A percentile compares a stretch with the other conserved stretches of the same genome.
These are phyloP conservation scores for Proliferodiscus dingleyae DNA, from an alignment of 2,329 filamentous ascomycete genomes.

Conservation along the genomic window DNA sequence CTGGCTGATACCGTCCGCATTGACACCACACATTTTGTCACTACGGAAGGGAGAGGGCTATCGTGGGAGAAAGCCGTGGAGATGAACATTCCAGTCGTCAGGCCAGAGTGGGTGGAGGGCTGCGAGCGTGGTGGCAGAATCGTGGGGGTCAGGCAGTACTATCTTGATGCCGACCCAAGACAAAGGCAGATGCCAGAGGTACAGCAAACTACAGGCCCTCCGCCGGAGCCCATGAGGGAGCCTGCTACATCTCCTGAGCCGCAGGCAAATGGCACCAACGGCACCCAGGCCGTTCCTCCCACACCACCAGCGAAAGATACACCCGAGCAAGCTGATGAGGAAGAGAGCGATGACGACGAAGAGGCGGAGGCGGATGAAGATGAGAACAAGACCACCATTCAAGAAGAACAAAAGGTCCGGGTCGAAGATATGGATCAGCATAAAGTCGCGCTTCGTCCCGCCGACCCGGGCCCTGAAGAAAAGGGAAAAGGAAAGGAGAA, in stretches of 20 bases:
- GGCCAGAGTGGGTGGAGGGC: slow-evolving; percentile 96
- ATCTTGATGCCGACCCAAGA: slow-evolving; percentile 71
- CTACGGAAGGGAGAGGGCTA: slow-evolving; percentile 82
- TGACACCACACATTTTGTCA: slow-evolving; percentile 98
- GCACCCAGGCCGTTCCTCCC: slow-evolving; percentile 22
- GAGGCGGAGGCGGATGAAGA: slow-evolving; percentile 29
- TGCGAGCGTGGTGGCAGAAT: slow-evolving; percentile 91
- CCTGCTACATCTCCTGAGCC: slow-evolving; percentile 16
- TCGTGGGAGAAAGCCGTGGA: slow-evolving; percentile 96
- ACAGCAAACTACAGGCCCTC: slow-evolving; percentile 12
- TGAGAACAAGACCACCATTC: slow-evolving; percentile 30
- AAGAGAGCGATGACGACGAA: slow-evolving; percentile 23
- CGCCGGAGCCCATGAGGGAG: slow-evolving; percentile 18
- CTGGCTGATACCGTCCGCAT: slow-evolving; percentile 86
- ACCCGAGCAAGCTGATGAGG: slow-evolving; percentile 19
- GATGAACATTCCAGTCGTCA: slow-evolving; percentile 95
- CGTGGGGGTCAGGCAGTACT: slow-evolving; percentile 91
- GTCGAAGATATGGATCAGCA: slow-evolving; percentile 52
- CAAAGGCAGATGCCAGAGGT: slow-evolving; percentile 27
- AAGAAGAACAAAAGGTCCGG: slow-evolving; percentile 52
- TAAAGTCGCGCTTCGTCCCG: slow-evolving; percentile 46
- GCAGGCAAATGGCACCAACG: slow-evolving; percentile 24
- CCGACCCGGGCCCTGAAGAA: slow-evolving; percentile 27
- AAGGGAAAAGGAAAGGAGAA: slow-evolving; percentile 31
- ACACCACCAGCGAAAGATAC: slow-evolving; percentile 29